These are phyloP conservation scores for Cyclotella kingstonii DNA, from an alignment of 108 stramenopile species.

Conservation along the genomic window DNA sequence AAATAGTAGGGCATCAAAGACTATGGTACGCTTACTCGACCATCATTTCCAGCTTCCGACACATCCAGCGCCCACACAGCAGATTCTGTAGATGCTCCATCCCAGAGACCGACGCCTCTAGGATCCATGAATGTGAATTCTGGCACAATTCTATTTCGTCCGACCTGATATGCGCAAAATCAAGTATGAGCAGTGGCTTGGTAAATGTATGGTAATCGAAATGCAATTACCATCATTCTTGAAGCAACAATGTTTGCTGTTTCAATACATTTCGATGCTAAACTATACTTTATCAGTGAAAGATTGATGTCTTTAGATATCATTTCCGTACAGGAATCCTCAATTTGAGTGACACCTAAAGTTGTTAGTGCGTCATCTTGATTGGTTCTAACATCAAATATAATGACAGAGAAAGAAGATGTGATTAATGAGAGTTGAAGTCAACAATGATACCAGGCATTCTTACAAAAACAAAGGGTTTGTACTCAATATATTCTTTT, in stretches of 20 bases:
- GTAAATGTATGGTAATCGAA: neutral
- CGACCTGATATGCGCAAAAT: conserved; percentile 11
- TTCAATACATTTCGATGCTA: conserved; percentile 53
- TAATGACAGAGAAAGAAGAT: neutral
- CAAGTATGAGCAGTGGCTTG: neutral
- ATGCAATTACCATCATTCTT: conserved; percentile 31
- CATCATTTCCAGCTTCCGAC: conserved; percentile 40
- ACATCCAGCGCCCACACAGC: conserved; percentile 34
- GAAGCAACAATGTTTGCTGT: conserved; percentile 48
- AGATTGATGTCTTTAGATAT: conserved; percentile 39
- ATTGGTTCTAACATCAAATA: conserved; percentile 29
- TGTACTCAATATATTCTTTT: conserved; percentile 38
- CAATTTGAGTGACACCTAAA: conserved; percentile 39
- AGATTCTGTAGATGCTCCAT: conserved; percentile 40
- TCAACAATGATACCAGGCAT: neutral
- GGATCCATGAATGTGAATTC: conserved; percentile 66
- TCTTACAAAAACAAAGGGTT: conserved; percentile 53
- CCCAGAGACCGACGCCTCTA: conserved; percentile 48
- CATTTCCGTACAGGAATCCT: conserved; percentile 32
- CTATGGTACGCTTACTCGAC: conserved; percentile 19
- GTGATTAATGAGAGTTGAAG: neutral
- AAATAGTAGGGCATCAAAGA: neutral
- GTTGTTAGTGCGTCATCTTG: conserved; percentile 45
- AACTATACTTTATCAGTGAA: conserved; percentile 38
- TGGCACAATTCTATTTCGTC: conserved; percentile 50